Evolutionary conservation across 106 monocot species (phyloP).

Genomic region (Gastrodia elata): DNA sequence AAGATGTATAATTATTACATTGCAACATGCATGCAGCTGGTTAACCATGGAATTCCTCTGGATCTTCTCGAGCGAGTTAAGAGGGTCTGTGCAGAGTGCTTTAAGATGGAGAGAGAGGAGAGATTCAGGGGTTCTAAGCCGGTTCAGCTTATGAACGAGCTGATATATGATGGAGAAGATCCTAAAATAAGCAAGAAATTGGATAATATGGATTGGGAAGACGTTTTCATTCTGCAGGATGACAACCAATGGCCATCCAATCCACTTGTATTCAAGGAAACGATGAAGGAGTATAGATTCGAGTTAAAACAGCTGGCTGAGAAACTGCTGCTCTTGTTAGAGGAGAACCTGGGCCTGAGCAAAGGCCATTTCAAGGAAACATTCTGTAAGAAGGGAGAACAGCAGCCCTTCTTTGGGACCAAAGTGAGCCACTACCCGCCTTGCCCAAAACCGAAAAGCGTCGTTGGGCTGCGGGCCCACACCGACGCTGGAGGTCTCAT

Average conservation of each 20-base stretch:
- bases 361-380: constrained; percentile 44
- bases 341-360: constrained; percentile 48
- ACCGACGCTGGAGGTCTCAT: constrained; percentile 91
- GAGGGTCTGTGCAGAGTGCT: constrained; percentile 47
- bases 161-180: constrained; percentile 3
- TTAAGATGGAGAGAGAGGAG: constrained; percentile 40
- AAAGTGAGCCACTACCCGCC: constrained; percentile 82
- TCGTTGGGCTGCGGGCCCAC: constrained; percentile 58
- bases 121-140: constrained; percentile 39
- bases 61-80: constrained; percentile 55
- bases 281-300: constrained; percentile 49
- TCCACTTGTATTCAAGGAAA: constrained; percentile 48
- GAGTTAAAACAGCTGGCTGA: constrained; percentile 59
- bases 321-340: constrained; percentile 43
- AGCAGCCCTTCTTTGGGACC: constrained; percentile 69
- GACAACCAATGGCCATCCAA: constrained; percentile 42
- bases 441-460: constrained; percentile 49
- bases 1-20: background rate
- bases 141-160: constrained; percentile 23
- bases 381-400: constrained; percentile 24
- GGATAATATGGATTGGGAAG: constrained; percentile 50
- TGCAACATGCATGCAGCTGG: constrained; percentile 42
- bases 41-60: constrained; percentile 49
- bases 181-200: constrained; percentile 14
- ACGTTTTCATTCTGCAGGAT: constrained; percentile 39